Evolutionary conservation across 371 early-diverging fungal genomes (phyloP).

Genomic region (Actinomortierella wolfii): DNA sequence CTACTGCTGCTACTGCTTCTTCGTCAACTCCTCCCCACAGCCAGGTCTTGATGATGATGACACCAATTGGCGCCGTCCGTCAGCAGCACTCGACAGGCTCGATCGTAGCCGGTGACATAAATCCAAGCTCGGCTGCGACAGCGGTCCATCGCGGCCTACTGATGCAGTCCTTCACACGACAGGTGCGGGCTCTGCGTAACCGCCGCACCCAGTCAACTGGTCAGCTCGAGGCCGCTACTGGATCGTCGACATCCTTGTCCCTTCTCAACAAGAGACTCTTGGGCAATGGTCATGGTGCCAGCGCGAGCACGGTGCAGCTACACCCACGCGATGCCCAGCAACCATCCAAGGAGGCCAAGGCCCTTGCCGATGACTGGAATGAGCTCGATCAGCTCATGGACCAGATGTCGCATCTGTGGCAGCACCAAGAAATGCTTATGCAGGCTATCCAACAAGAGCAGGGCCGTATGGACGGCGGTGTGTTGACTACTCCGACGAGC

Average conservation of each 20-base stretch:
- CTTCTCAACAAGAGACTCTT: conserved; percentile 12
- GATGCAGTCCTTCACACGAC: conserved; percentile 38
- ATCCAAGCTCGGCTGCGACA: not conserved
- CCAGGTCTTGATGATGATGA: not conserved
- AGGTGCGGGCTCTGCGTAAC: conserved; percentile 34
- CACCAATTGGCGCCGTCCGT: not conserved
- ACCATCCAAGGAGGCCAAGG: conserved; percentile 3
- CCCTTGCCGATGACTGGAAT: conserved; percentile 26
- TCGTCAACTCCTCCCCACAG: not conserved
- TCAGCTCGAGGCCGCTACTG: conserved; percentile 23
- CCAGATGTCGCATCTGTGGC: conserved; percentile 36
- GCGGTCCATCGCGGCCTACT: not conserved
- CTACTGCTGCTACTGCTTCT: not conserved
- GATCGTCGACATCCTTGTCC: not conserved
- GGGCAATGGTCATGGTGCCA: conserved; percentile 8
- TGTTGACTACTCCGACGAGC: conserved; percentile 2
- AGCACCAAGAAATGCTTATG: conserved; percentile 1
- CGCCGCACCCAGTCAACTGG: conserved; percentile 42
- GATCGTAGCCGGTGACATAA: not conserved
- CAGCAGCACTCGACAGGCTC: not conserved
- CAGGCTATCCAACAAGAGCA: conserved; percentile 12
- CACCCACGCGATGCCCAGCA: conserved; percentile 3
- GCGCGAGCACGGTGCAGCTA: not conserved
- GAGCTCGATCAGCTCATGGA: conserved; percentile 44
- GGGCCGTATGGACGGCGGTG: not conserved